Conservation (phyloP, 2,329 filamentous ascomycete genomes). For the Paramyrothecium sp. region DNA sequence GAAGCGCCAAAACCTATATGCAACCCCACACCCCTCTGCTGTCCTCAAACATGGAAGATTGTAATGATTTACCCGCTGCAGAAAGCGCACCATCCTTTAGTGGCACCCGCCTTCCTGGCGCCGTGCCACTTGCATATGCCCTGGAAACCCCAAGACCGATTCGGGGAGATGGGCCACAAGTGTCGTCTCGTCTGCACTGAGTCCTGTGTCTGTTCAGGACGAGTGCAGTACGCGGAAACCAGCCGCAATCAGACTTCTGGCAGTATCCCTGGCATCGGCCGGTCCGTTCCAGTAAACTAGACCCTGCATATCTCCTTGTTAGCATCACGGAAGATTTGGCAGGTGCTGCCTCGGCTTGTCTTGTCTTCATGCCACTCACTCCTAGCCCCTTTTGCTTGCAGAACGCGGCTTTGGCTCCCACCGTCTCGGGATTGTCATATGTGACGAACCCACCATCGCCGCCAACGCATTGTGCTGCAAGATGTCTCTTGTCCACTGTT, state of each 20-base stretch:
- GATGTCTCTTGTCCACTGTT: slow-evolving; percentile 62
- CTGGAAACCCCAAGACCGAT: not conserved
- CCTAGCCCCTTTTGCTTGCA: slow-evolving; percentile 70
- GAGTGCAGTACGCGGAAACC: slow-evolving; percentile 50
- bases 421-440: slow-evolving; percentile 77
- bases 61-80: too few relatives aligned
- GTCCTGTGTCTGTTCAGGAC: slow-evolving; percentile 15
- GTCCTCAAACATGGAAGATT: too few relatives aligned
- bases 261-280: slow-evolving; percentile 60
- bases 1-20: too few relatives aligned
- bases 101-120: too few relatives aligned
- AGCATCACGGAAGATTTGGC: not conserved
- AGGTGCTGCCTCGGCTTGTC: slow-evolving; percentile 2
- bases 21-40: too few relatives aligned
- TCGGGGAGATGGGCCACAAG: not conserved
- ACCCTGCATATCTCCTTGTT: slow-evolving; percentile 43
- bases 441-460: slow-evolving; percentile 75
- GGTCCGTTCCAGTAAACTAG: slow-evolving; percentile 83
- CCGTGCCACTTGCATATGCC: too few relatives aligned
- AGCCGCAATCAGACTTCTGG: slow-evolving; percentile 56
- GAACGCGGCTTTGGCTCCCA: slow-evolving; percentile 71
- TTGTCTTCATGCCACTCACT: slow-evolving; percentile 35
- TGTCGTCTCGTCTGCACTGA: not conserved
- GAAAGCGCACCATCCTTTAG: too few relatives aligned
- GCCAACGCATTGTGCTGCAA: slow-evolving; percentile 71